Percentiles rank a stretch among this genome's conserved stretches.
These are phyloP conservation scores for Ottelia alismoides DNA, from an alignment of 106 monocot species.

Conservation along the genomic window DNA sequence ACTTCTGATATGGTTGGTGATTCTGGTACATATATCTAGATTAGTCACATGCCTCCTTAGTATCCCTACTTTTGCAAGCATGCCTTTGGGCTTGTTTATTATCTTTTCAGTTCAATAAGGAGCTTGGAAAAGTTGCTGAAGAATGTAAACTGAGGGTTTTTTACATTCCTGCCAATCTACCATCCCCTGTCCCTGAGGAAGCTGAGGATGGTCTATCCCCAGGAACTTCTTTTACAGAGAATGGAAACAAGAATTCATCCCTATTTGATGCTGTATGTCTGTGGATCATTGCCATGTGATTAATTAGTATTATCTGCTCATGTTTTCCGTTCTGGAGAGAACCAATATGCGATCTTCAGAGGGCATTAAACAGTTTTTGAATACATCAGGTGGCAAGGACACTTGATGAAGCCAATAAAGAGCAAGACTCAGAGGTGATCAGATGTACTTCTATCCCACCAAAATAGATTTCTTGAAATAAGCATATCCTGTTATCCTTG, in stretches of 20 bases:
- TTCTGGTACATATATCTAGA: no score
- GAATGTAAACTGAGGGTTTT: constrained; percentile 59
- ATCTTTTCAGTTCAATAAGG: constrained; percentile 59
- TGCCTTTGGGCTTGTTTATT: not conserved
- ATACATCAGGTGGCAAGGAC: constrained; percentile 35
- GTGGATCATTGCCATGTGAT: not conserved
- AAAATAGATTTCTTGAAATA: no score
- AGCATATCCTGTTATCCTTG: no score
- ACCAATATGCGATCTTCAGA: no score
- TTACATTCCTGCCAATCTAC: constrained; percentile 58
- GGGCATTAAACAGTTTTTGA: not conserved
- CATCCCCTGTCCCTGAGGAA: constrained; percentile 71
- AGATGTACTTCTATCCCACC: no score
- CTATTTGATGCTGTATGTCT: constrained; percentile 44
- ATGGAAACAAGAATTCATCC: constrained; percentile 23
- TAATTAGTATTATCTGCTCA: not conserved
- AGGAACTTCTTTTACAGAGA: constrained; percentile 28
- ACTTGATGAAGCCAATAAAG: constrained; percentile 28
- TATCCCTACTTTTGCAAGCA: no score
- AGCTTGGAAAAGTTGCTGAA: constrained; percentile 39
- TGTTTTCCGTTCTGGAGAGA: not conserved
- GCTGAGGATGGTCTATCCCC: constrained; percentile 70
- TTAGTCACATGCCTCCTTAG: no score
- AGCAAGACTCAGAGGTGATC: constrained; percentile 36
- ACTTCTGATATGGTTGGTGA: constrained; percentile 80